These are phyloP conservation scores for Tetrahymena borealis DNA, from an alignment of 73 alveolate species.

Conservation along the genomic window DNA sequence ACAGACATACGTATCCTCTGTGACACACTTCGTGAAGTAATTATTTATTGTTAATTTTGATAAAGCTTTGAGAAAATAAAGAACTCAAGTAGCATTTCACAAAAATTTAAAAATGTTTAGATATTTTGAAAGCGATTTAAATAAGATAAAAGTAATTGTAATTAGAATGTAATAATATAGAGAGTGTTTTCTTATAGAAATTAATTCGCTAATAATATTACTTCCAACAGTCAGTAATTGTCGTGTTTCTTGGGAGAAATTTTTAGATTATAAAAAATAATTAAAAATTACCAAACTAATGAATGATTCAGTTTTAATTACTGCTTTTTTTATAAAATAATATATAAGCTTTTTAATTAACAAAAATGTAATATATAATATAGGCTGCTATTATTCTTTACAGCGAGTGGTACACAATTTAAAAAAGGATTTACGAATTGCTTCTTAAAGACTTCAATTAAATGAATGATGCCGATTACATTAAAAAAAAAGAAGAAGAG, in stretches of 20 bases:
- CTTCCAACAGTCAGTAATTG: neutral
- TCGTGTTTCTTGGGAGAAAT: neutral
- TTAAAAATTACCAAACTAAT: too few relatives aligned
- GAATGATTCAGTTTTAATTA: neutral
- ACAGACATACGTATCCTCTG: constrained; percentile 49
- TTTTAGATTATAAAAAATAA: neutral
- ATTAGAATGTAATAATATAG: too few relatives aligned
- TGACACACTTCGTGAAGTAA: constrained; percentile 65
- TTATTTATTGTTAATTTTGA: too few relatives aligned
- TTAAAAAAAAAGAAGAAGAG: neutral
- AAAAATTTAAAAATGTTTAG: too few relatives aligned
- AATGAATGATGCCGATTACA: neutral
- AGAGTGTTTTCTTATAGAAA: too few relatives aligned
- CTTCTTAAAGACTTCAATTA: neutral
- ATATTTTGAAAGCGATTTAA: too few relatives aligned
- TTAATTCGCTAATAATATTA: too few relatives aligned
- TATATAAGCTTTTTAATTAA: neutral
- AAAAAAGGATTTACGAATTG: neutral
- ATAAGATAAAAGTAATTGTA: too few relatives aligned
- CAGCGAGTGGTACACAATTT: neutral
- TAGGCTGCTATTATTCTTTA: neutral
- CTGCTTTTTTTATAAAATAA: neutral
- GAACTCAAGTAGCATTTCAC: too few relatives aligned
- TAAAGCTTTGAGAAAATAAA: too few relatives aligned
- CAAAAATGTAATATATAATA: too few relatives aligned